Evolutionary conservation across 23 red algal genomes (phyloP).

Genomic region (Chondrus crispus): DNA sequence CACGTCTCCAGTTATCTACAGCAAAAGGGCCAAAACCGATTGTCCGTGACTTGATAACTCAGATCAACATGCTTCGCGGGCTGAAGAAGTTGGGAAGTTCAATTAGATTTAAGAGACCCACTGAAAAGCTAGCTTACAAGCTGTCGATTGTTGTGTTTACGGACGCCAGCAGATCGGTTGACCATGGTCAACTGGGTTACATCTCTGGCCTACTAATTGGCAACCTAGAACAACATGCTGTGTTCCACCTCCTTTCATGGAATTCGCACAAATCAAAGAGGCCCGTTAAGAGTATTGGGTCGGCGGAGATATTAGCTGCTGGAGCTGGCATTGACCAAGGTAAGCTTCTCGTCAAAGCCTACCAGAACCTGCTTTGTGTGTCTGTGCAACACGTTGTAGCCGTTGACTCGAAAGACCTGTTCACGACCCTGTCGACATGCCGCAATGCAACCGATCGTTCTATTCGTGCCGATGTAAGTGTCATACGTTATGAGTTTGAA

Average conservation of each 20-base stretch:
- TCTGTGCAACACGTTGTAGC: background rate
- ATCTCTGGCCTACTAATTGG: slow-evolving; percentile 1
- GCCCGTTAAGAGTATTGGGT: slow-evolving; percentile 12
- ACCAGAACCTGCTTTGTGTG: background rate
- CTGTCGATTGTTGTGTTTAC: background rate
- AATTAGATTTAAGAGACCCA: background rate
- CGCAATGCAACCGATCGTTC: slow-evolving; percentile 10
- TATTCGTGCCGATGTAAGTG: slow-evolving; percentile 19
- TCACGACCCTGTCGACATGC: background rate
- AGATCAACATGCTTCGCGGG: background rate
- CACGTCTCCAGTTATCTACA: background rate
- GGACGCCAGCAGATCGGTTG: background rate
- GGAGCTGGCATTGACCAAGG: slow-evolving; percentile 21
- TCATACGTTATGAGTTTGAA: slow-evolving; percentile 32
- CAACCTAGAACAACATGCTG: background rate
- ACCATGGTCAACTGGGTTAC: slow-evolving; percentile 17
- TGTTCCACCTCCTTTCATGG: background rate
- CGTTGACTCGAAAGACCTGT: slow-evolving; percentile 14
- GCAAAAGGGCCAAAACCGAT: background rate
- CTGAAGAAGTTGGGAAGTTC: background rate
- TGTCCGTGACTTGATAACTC: background rate
- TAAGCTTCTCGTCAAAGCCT: background rate
- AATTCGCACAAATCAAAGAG: background rate
- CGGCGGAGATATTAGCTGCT: slow-evolving; percentile 16
- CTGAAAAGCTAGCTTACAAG: background rate